Base-by-base conservation (phyloP, 2,329 filamentous ascomycete species). In the Fusarium oligoseptatum region DNA sequence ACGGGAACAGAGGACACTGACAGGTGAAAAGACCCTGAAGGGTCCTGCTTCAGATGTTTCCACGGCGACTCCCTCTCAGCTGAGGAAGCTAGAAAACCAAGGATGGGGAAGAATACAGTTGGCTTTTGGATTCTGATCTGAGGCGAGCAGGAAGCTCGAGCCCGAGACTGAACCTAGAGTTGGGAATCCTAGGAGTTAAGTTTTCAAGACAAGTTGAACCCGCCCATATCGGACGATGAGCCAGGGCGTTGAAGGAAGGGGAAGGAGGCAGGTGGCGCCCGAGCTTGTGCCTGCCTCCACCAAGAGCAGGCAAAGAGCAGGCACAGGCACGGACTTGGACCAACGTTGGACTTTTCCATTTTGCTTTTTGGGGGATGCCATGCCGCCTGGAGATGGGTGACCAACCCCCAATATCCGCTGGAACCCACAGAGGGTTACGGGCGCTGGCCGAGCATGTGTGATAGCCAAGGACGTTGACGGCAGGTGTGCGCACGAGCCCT, bases 141-240 rank as follows among this genome's bases (percentile, higher is more conserved):
- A 73, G 63, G 45, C 52, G 36, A 66, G 64, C 52, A 67, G 56
- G 37, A 66, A 67, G 74, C 76, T 75, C 61, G 57, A 74, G 70
- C 76, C 72, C 48, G 68, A 74, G 67, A 56, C 60, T 70, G 68
- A 76, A 68, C 67, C 70, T 50, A 58, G 41, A 48, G 52, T 69
- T 55, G 57, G 41, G 34, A 29, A 75, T 61, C 72, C 72, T 72
- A 43, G 64, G 58, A 52, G 41, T 52, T 48, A 48, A 48, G 43
- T 52, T 65, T 64, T 62, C 48, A 58, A 58, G 39, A 65, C 66
- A 55, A 56, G 45, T 41, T 50, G 37, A 69, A 58, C 64, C 50
- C 66, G 67, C 64, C 39, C 60, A 61, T 64, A 75, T 77, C 76
- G 72, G 73, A 76, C 60, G 65, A 75, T 75, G 27, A 52, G 27